phyloP scores from a whole-genome alignment of 1,284 basidiomycete species.

The Tilletiopsis washingtonensis region DNA sequence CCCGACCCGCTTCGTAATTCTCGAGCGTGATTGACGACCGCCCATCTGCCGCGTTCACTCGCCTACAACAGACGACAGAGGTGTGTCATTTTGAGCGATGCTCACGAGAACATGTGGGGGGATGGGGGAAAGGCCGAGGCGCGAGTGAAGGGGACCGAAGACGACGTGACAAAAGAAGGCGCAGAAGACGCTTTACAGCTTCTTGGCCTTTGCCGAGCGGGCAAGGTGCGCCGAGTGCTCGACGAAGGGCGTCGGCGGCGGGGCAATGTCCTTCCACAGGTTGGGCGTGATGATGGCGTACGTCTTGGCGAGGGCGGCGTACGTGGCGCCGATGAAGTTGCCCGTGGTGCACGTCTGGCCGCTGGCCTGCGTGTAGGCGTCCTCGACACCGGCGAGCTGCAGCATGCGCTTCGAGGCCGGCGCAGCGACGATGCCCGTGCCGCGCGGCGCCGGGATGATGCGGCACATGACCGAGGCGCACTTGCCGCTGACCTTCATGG shows the following conservation, averaged over 20 bases:
- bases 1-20: too few species aligned
- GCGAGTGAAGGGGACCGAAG: too few species aligned
- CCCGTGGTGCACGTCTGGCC: constrained; percentile 99
- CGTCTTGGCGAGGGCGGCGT: constrained; percentile 93
- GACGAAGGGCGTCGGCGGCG: constrained; percentile 55
- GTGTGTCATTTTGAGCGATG: too few species aligned
- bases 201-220: constrained; percentile 29
- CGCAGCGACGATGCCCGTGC: constrained; percentile 98
- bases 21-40: too few species aligned
- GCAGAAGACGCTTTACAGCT: constrained; percentile 11
- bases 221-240: constrained; percentile 45
- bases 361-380: constrained; percentile 87
- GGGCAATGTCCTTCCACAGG: constrained; percentile 84
- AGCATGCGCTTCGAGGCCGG: constrained; percentile 94
- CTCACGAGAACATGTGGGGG: too few species aligned
- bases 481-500: constrained; percentile 97
- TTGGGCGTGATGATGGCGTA: constrained; percentile 96
- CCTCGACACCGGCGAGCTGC: constrained; percentile 94
- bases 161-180: too few species aligned
- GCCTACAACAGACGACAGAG: too few species aligned
- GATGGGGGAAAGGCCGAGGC: too few species aligned
- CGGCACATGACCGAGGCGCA: constrained; percentile 99
- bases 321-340: constrained; percentile 99
- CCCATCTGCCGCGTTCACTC: too few species aligned
- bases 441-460: constrained; percentile 91